These are phyloP conservation scores for Herpetomonas muscarum DNA, from an alignment of 208 protist genomes.

Conservation along the genomic window DNA sequence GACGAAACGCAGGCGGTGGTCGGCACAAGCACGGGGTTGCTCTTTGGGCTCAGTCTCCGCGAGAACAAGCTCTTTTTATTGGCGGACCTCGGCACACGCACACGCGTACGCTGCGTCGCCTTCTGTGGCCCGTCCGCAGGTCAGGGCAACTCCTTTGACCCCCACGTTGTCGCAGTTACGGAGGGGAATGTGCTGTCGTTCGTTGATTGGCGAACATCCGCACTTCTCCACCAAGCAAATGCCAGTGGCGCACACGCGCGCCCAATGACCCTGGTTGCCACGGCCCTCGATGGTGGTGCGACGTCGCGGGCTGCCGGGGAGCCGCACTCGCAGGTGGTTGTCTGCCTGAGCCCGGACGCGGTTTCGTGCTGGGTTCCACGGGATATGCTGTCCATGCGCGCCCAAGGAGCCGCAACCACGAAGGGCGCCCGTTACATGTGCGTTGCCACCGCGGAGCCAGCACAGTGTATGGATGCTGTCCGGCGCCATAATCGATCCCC, in stretches of 20 bases:
- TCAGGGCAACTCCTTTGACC: constrained; percentile 12
- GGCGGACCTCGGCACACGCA: constrained; percentile 9
- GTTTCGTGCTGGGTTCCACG: constrained; percentile 36
- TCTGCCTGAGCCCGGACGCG: constrained; percentile 33
- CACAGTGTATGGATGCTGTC: not conserved
- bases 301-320: not conserved
- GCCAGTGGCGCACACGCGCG: constrained; percentile 13
- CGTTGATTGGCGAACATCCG: constrained; percentile 38
- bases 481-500: not conserved
- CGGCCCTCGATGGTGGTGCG: not conserved
- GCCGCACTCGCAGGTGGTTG: constrained; percentile 6
- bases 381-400: not conserved
- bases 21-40: constrained; percentile 22
- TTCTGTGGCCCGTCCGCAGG: constrained; percentile 17
- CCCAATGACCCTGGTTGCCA: not conserved
- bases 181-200: constrained; percentile 24
- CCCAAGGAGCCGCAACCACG: not conserved
- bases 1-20: constrained; percentile 24
- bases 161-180: constrained; percentile 25
- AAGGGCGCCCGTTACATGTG: constrained; percentile 22
- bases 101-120: constrained; percentile 19
- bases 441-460: constrained; percentile 9
- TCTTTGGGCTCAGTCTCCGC: constrained; percentile 40
- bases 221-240: constrained; percentile 23
- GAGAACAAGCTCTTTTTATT: constrained; percentile 45